A percentile compares a stretch with the other conserved stretches of the same genome.
Conservation (phyloP, 805 yeast species). For the Henningerozyma blattae region DNA sequence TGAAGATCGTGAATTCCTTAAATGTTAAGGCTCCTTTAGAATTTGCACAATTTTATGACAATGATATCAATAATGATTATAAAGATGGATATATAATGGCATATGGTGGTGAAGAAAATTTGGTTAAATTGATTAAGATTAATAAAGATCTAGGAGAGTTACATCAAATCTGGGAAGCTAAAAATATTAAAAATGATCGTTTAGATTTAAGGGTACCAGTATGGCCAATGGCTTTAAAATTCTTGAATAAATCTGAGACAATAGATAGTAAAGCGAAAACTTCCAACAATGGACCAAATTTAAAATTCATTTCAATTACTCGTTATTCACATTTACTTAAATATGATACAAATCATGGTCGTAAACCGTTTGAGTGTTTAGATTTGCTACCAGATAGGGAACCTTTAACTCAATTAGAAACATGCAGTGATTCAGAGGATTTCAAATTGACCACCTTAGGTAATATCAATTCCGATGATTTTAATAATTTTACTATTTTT, state of each 20-base stretch:
- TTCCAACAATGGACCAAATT: no score
- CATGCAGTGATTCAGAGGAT: constrained; percentile 3
- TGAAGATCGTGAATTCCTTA: constrained; percentile 9
- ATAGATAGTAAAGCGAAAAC: constrained; percentile 16
- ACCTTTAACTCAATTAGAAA: constrained; percentile 13
- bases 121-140: constrained; percentile 20
- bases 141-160: constrained; percentile 15
- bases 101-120: constrained; percentile 73
- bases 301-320: constrained; percentile 52
- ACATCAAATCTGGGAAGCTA: constrained; percentile 49
- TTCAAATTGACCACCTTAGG: constrained; percentile 9
- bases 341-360: constrained; percentile 58
- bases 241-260: constrained; percentile 13
- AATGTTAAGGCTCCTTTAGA: constrained; percentile 33
- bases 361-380: constrained; percentile 44
- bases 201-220: constrained; percentile 75
- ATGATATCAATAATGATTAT: constrained; percentile 31
- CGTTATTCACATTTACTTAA: constrained; percentile 42
- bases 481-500: constrained; percentile 34
- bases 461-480: constrained; percentile 10
- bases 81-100: constrained; percentile 37
- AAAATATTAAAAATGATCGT: constrained; percentile 71
- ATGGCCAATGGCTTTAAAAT: constrained; percentile 51
- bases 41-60: constrained; percentile 33
- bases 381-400: constrained; percentile 20